Evolutionary conservation across 2,329 filamentous ascomycete genomes (phyloP), one percentile per base, ranked within the genome.

Genomic region (Xylariaceae sp.): DNA sequence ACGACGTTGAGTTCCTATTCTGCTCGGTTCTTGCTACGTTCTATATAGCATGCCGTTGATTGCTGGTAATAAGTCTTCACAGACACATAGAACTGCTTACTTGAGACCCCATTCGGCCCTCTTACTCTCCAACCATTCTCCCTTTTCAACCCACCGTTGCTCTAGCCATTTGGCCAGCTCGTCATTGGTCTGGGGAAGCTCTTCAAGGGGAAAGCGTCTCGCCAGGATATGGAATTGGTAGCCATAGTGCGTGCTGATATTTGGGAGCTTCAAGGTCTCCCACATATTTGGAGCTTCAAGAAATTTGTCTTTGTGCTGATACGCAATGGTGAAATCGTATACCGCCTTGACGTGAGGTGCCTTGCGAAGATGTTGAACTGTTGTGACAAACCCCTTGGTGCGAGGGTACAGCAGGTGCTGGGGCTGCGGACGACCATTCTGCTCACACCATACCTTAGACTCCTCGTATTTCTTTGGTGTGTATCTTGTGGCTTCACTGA

Each of bases 401-500:
- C 77, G 70, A 17, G 78, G 78, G 51, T 80, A 81, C 15, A 83
- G 67, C 11, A 79, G 67, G 58, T 83, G 74, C 58, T 68, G 66
- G 6, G 76, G 77, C 47, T 78, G 66, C 2, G 71, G 68, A 35
- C 69, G 70, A 46, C 65, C 56, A 49, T 73, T 69, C 45, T 64
- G 62, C 41, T 66, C 65, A 60, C 77, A 81, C 72, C 74, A 81
- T 6, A 57, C 54, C 43, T 65, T 65, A 1, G 76, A 72, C 47
- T 73, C 66, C 34, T 65, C 61, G 49, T 75, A 72, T 58, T 81
- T 82, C 41, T 63, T 54, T 1, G 64, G 63, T 3, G 75, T 81
- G 56, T 71, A 81, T 46, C 79, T 70, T 8, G 78, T 81, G n/a
- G 73, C 74, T 64, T 83, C 79, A 53, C 75, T 79, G 66, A 78